phyloP scores from a whole-genome alignment of 768 basidiomycete genomes.

The Lentinula detonsa region DNA sequence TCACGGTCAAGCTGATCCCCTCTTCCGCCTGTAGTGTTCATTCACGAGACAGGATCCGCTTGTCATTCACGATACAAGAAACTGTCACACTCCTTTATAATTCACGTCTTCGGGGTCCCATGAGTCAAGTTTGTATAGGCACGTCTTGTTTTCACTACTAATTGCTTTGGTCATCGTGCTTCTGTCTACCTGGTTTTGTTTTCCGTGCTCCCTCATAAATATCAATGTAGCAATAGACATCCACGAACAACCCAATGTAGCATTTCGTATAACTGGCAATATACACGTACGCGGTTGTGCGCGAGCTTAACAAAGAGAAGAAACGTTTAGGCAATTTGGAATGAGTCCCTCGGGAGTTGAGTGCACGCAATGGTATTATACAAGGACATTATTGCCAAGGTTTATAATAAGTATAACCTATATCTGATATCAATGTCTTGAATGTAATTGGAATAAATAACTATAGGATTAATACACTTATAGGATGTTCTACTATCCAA shows the following conservation, averaged over 20 bases:
- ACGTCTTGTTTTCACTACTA: constrained; percentile 9
- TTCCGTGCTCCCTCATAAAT: constrained; percentile 8
- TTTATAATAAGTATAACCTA: too few species aligned
- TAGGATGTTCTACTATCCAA: not conserved
- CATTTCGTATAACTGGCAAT: constrained; percentile 28
- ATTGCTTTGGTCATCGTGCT: constrained; percentile 2
- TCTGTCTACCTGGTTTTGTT: constrained; percentile 11
- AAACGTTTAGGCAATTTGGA: too few species aligned
- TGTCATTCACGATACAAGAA: constrained; percentile 7
- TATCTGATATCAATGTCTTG: too few species aligned
- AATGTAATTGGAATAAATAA: not conserved
- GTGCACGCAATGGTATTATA: too few species aligned
- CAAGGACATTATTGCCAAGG: too few species aligned
- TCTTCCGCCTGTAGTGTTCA: not conserved
- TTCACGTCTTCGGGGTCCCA: constrained; percentile 3
- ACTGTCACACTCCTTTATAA: constrained; percentile 6
- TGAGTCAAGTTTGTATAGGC: constrained; percentile 10
- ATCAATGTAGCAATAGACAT: constrained; percentile 30
- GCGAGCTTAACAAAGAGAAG: constrained; percentile 6
- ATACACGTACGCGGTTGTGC: constrained; percentile 26
- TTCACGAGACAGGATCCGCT: constrained; percentile 5
- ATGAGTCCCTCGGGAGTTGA: too few species aligned
- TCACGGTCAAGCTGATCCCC: not conserved
- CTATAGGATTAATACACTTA: not conserved
- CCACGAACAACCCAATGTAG: constrained; percentile 18